Conservation (phyloP, 1,139 yeast species). For the Blastobotrys serpentis region DNA sequence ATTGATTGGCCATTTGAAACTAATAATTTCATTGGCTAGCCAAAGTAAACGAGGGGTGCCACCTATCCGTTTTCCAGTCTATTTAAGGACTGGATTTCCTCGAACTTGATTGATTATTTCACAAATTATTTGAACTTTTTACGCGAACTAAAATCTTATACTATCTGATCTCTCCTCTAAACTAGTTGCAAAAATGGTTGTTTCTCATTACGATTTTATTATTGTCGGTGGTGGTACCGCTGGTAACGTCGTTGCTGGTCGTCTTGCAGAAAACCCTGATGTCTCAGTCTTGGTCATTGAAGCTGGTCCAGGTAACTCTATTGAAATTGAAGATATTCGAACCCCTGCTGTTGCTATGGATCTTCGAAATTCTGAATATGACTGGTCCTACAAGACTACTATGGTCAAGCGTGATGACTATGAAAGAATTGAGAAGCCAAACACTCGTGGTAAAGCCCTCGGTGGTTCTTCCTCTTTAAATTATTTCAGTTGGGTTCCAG, state of each 20-base stretch:
- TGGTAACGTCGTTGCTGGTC: conserved; percentile 39
- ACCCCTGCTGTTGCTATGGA: conserved; percentile 31
- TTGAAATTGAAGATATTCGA: conserved; percentile 25
- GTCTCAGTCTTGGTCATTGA: conserved; percentile 29
- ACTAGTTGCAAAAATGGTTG: not conserved
- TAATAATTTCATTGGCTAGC: no score
- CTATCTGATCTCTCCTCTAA: not conserved
- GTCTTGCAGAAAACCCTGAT: conserved; percentile 36
- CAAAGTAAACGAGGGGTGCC: no score
- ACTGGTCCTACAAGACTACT: conserved; percentile 33
- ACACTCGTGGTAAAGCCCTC: conserved; percentile 36
- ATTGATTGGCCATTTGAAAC: no score
- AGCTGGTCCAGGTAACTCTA: conserved; percentile 31
- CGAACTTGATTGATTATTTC: not conserved
- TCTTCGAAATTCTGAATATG: conserved; percentile 28
- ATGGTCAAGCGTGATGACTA: conserved; percentile 31
- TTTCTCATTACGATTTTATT: conserved; percentile 32
- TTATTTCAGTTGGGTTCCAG: conserved; percentile 35
- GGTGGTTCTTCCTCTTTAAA: conserved; percentile 43
- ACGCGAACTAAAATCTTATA: not conserved
- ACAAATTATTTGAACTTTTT: not conserved
- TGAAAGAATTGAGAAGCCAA: conserved; percentile 31
- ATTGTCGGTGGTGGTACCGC: conserved; percentile 41
- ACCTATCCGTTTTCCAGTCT: no score
- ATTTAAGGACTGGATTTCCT: not conserved